These are phyloP conservation scores for Aotearoamyces nothofagi DNA, from an alignment of 2,329 filamentous ascomycete species.

Conservation along the genomic window DNA sequence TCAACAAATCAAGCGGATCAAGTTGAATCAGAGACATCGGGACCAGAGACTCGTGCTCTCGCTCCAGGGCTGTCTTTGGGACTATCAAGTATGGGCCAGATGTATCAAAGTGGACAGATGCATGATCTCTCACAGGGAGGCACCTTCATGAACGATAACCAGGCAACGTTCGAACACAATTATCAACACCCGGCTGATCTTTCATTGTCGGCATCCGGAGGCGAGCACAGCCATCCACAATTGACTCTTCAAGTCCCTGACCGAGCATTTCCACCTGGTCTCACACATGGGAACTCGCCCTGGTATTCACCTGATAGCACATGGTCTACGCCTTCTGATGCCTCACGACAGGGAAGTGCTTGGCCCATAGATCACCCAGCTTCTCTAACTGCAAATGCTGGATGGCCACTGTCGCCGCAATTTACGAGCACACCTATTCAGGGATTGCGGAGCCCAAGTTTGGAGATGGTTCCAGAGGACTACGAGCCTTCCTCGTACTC, in stretches of 20 bases:
- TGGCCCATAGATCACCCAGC: neutral
- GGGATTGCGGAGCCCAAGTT: too few species aligned
- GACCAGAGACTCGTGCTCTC: too few species aligned
- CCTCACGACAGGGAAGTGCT: neutral
- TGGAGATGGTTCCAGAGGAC: neutral
- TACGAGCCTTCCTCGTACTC: neutral
- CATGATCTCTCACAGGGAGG: neutral
- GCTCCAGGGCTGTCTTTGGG: too few species aligned
- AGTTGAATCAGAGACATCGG: too few species aligned
- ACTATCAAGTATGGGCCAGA: too few species aligned
- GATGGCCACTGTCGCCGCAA: neutral
- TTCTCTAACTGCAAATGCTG: neutral
- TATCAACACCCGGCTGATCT: neutral
- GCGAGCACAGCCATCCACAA: neutral
- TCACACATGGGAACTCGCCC: neutral
- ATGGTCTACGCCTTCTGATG: neutral
- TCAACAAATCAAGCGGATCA: too few species aligned
- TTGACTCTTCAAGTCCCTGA: neutral
- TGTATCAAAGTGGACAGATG: neutral
- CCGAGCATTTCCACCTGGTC: too few species aligned
- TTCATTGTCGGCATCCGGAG: neutral
- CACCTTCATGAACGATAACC: neutral
- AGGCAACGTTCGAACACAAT: neutral
- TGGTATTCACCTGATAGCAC: conserved; percentile 1
- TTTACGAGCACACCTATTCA: neutral